Conservation (phyloP, 345 rosid species). For the Salix brachista region DNA sequence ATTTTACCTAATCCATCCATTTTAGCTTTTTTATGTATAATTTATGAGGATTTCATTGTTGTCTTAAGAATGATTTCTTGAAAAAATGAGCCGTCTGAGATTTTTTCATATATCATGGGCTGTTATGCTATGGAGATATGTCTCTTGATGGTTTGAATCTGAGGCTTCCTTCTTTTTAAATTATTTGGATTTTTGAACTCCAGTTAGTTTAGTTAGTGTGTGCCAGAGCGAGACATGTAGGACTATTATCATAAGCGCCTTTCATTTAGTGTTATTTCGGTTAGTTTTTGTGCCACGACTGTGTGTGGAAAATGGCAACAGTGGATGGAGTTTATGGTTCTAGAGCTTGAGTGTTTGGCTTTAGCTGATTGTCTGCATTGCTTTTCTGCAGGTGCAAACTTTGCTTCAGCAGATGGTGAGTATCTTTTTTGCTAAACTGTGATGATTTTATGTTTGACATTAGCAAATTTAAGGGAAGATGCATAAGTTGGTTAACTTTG, state of each 20-base stretch:
- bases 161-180: not conserved
- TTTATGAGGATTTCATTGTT: not conserved
- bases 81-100: not conserved
- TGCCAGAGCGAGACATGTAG: not conserved
- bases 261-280: not conserved
- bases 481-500: not conserved
- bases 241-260: not conserved
- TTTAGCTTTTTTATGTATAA: not conserved
- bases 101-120: not conserved
- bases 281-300: not conserved
- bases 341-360: not conserved
- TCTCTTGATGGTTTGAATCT: not conserved
- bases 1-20: not conserved
- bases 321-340: conserved; percentile 1
- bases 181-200: not conserved
- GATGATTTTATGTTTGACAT: not conserved
- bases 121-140: not conserved
- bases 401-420: conserved; percentile 77
- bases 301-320: not conserved
- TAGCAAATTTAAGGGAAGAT: not conserved
- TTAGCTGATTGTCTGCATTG: conserved; percentile 1
- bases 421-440: conserved; percentile 8
- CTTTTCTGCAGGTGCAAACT: conserved; percentile 51
- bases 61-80: not conserved
- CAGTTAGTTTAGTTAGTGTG: not conserved